Conservation (phyloP, 352 stramenopile species). For the Globisporangium splendens region DNA sequence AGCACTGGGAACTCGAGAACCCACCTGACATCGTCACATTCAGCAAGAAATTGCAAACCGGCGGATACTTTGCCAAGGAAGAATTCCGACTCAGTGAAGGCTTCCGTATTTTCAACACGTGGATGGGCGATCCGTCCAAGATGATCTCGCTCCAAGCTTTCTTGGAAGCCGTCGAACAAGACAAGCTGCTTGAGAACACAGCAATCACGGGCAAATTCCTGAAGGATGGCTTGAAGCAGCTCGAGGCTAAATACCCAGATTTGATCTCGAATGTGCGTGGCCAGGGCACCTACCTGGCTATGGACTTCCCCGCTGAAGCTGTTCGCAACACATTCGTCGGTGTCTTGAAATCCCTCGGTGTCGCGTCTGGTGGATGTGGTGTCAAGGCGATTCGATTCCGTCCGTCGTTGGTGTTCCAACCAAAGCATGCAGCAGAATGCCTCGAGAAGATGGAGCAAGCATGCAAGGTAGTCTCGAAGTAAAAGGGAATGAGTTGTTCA, state of each 20-base stretch:
- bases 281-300: constrained; percentile 75
- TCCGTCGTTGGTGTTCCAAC: constrained; percentile 73
- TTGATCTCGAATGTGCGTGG: constrained; percentile 73
- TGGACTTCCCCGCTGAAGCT: constrained; percentile 64
- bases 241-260: constrained; percentile 46
- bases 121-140: constrained; percentile 85
- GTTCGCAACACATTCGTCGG: constrained; percentile 62
- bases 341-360: constrained; percentile 53
- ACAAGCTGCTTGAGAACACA: constrained; percentile 72
- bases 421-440: constrained; percentile 67
- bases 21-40: constrained; percentile 82
- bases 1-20: constrained; percentile 76
- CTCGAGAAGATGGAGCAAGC: constrained; percentile 66
- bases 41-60: constrained; percentile 85
- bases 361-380: constrained; percentile 67
- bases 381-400: constrained; percentile 71
- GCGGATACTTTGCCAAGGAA: constrained; percentile 76
- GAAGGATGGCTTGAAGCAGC: constrained; percentile 40
- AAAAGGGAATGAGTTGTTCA: not conserved
- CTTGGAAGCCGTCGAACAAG: constrained; percentile 55
- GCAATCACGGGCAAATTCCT: constrained; percentile 66
- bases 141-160: constrained; percentile 81
- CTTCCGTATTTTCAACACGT: constrained; percentile 88
- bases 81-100: constrained; percentile 66
- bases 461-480: constrained; percentile 28